Percentiles rank a stretch among this genome's conserved stretches.
These are phyloP conservation scores for Suillus subaureus DNA, from an alignment of 768 basidiomycete genomes.

Conservation along the genomic window DNA sequence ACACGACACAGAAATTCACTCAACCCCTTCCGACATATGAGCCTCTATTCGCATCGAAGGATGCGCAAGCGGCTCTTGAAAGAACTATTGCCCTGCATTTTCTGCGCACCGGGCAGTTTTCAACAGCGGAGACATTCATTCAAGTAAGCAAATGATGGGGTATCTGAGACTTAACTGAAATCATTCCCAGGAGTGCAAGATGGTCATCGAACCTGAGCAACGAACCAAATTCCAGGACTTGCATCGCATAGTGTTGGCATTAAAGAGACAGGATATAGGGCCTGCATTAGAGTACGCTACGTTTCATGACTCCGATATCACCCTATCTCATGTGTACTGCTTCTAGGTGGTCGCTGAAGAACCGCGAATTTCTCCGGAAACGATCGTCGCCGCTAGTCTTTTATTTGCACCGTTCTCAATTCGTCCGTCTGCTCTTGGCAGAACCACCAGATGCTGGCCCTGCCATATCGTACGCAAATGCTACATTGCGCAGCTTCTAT, in stretches of 20 bases:
- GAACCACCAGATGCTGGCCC: slow-evolving; percentile 56
- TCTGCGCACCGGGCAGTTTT: slow-evolving; percentile 80
- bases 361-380: slow-evolving; percentile 63
- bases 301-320: neutral
- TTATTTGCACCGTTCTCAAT: slow-evolving; percentile 88
- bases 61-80: slow-evolving; percentile 64
- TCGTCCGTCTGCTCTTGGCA: slow-evolving; percentile 74
- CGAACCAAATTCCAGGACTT: slow-evolving; percentile 66
- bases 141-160: slow-evolving; percentile 45
- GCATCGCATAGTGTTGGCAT: slow-evolving; percentile 68
- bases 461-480: slow-evolving; percentile 77
- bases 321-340: neutral
- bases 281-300: slow-evolving; percentile 76
- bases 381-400: slow-evolving; percentile 87
- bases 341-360: slow-evolving; percentile 76
- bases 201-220: slow-evolving; percentile 54
- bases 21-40: slow-evolving; percentile 65
- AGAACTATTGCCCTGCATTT: slow-evolving; percentile 75
- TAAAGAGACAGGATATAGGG: slow-evolving; percentile 64
- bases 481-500: slow-evolving; percentile 65
- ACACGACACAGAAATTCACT: slow-evolving; percentile 54
- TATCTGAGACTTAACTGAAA: slow-evolving; percentile 5
- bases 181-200: slow-evolving; percentile 60
- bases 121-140: slow-evolving; percentile 73
- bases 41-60: slow-evolving; percentile 63